phyloP scores from a whole-genome alignment of 1,139 yeast species.

The Candida sp. region DNA sequence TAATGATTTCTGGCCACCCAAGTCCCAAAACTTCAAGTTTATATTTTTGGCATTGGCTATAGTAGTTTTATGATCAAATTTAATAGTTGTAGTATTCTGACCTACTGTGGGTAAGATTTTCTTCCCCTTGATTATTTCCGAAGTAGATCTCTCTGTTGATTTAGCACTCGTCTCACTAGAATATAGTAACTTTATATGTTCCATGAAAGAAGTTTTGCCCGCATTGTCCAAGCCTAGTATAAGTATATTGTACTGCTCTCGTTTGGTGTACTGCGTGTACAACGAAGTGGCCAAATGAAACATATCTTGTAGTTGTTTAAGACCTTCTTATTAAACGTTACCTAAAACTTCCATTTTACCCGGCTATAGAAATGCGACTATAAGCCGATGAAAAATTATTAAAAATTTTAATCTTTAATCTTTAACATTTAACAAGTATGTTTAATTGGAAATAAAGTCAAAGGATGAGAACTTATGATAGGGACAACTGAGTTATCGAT shows the following conservation, averaged over 20 bases:
- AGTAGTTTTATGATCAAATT: slow-evolving; percentile 28
- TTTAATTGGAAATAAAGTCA: background rate
- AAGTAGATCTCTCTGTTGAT: slow-evolving; percentile 11
- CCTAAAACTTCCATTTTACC: background rate
- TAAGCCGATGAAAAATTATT: background rate
- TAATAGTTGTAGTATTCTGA: slow-evolving; percentile 59
- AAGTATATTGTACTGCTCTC: slow-evolving; percentile 55
- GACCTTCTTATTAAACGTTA: no score
- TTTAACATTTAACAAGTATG: background rate
- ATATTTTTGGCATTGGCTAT: slow-evolving; percentile 35
- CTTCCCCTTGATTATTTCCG: slow-evolving; percentile 33
- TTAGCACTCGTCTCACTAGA: slow-evolving; percentile 12
- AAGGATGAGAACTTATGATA: slow-evolving; percentile 16
- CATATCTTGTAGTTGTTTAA: slow-evolving; percentile 17
- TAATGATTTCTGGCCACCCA: slow-evolving; percentile 88
- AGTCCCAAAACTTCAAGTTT: slow-evolving; percentile 86
- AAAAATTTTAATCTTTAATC: no score
- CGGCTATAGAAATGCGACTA: background rate
- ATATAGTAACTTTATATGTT: slow-evolving; percentile 41
- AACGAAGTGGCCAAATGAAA: slow-evolving; percentile 46
- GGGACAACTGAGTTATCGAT: slow-evolving; percentile 35
- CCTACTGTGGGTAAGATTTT: slow-evolving; percentile 48
- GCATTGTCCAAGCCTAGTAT: slow-evolving; percentile 94
- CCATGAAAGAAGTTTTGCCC: slow-evolving; percentile 72
- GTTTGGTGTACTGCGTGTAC: slow-evolving; percentile 45